phyloP scores from a whole-genome alignment of 23 red algal species.

The Gracilaria domingensis region DNA sequence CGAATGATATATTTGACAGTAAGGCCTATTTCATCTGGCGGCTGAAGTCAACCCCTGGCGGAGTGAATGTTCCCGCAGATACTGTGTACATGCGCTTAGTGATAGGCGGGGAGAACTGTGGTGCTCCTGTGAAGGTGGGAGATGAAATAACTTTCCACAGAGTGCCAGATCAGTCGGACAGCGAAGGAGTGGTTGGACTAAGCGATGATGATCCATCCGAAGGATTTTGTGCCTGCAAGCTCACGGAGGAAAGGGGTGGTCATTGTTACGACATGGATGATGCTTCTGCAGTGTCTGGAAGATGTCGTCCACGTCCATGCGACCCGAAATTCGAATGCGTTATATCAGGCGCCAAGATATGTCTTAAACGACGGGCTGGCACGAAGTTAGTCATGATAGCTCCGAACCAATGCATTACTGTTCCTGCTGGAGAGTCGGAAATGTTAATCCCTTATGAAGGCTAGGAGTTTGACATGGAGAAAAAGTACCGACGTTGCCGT shows the following conservation, averaged over 20 bases:
- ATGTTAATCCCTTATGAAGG: conserved; percentile 23
- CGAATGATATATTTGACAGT: background rate
- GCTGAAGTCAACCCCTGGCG: background rate
- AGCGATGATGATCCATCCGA: background rate
- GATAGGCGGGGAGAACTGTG: conserved; percentile 22
- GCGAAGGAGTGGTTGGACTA: background rate
- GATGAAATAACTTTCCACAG: background rate
- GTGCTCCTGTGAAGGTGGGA: background rate
- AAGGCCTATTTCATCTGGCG: conserved; percentile 23
- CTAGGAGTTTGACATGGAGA: background rate
- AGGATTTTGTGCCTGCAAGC: conserved; percentile 38
- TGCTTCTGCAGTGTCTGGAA: background rate
- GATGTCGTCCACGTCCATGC: conserved; percentile 15
- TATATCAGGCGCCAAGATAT: conserved; percentile 10
- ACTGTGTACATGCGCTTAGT: background rate
- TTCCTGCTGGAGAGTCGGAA: conserved; percentile 5
- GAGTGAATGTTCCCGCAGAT: background rate
- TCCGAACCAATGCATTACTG: conserved; percentile 22
- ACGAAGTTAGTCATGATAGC: background rate
- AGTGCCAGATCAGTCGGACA: background rate
- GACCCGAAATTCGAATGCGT: conserved; percentile 26
- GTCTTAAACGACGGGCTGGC: conserved; percentile 12
- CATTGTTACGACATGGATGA: conserved; percentile 33
- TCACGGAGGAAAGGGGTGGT: conserved; percentile 7
- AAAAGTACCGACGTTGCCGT: background rate